These are phyloP conservation scores for Tilletia caries DNA, from an alignment of 1,284 basidiomycete genomes.

Conservation along the genomic window DNA sequence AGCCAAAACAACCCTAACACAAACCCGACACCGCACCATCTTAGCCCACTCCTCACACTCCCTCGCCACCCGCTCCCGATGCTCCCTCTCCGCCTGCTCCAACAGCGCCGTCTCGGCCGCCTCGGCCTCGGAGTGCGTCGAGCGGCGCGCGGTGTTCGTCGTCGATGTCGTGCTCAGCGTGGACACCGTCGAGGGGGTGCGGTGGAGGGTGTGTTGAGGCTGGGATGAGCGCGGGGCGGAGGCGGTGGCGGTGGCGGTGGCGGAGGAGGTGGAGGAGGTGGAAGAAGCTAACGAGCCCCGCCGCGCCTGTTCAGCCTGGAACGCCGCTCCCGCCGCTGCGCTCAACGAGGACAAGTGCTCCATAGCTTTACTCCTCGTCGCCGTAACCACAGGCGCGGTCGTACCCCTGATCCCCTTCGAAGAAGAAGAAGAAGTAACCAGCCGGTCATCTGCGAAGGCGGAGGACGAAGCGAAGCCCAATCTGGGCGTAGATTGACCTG, in stretches of 20 bases:
- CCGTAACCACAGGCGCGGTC: background rate
- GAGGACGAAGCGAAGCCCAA: slow-evolving; percentile 1
- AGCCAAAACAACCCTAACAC: slow-evolving; percentile 14
- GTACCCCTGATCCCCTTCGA: background rate
- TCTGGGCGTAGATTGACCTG: background rate
- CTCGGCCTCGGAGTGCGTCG: slow-evolving; percentile 28
- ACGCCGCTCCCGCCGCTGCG: slow-evolving; percentile 33
- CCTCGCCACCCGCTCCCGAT: slow-evolving; percentile 26
- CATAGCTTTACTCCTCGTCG: slow-evolving; percentile 6
- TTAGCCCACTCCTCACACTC: slow-evolving; percentile 38
- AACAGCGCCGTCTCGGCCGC: slow-evolving; percentile 34
- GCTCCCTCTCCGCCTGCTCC: slow-evolving; percentile 31
- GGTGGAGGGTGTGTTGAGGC: slow-evolving; percentile 14
- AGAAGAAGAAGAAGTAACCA: too few relatives aligned
- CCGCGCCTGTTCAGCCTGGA: slow-evolving; percentile 16
- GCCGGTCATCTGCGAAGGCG: background rate
- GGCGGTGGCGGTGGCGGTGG: too few relatives aligned
- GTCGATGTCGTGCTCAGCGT: background rate
- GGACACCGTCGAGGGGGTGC: slow-evolving; percentile 13
- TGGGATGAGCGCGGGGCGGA: background rate
- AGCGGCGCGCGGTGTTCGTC: slow-evolving; percentile 14
- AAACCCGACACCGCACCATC: slow-evolving; percentile 33
- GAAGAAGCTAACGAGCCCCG: too few relatives aligned
- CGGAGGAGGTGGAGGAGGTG: too few relatives aligned
- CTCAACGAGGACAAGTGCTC: slow-evolving; percentile 34